These are phyloP conservation scores for Rutstroemia sydowiana DNA, from an alignment of 2,329 filamentous ascomycete genomes.

Conservation along the genomic window DNA sequence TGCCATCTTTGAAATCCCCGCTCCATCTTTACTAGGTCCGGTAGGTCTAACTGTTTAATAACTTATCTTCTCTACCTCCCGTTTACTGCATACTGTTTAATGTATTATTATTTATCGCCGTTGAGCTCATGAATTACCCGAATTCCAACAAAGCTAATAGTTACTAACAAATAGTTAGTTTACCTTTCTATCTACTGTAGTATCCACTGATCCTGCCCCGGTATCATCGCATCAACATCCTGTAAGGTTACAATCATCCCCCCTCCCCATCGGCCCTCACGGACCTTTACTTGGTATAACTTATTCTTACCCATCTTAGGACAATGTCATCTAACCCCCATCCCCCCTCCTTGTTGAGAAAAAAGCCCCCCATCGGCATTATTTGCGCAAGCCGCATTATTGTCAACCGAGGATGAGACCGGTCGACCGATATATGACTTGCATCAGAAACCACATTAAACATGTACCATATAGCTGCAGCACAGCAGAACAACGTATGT, in stretches of 20 bases:
- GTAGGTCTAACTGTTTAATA: too few species aligned
- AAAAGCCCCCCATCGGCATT: neutral
- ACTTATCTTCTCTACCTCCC: too few species aligned
- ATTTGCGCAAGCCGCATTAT: neutral
- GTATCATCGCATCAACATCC: neutral
- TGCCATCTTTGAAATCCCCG: too few species aligned
- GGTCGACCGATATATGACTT: constrained; percentile 10
- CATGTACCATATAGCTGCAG: constrained; percentile 1
- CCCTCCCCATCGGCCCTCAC: neutral
- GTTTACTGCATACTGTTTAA: too few species aligned
- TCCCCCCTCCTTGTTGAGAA: neutral
- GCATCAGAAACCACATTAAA: constrained; percentile 4
- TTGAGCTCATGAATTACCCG: too few species aligned
- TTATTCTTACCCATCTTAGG: neutral
- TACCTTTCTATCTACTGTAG: neutral
- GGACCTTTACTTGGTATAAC: neutral
- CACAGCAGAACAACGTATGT: constrained; percentile 4
- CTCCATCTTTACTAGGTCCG: too few species aligned
- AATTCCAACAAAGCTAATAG: too few species aligned
- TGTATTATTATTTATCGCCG: too few species aligned
- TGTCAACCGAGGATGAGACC: neutral
- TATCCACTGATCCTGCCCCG: neutral
- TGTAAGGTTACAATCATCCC: neutral
- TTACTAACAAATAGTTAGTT: too few species aligned
- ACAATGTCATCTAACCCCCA: too few species aligned